Evolutionary conservation across 2,329 filamentous ascomycete species (phyloP).

Genomic region (Neofusicoccum sp.): DNA sequence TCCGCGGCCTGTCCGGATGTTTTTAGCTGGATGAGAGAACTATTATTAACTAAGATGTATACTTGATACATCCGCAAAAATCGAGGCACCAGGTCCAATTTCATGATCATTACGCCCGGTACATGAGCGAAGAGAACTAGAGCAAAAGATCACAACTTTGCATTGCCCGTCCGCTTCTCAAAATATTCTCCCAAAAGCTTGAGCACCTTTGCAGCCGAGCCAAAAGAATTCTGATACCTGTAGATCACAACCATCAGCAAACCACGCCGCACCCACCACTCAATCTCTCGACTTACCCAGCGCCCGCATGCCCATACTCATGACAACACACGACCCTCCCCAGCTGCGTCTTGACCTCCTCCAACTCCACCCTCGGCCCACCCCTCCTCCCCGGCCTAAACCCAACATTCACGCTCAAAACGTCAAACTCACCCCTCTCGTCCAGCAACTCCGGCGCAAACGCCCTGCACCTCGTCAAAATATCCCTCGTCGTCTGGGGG

Average conservation of each 20-base stretch:
- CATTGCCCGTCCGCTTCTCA: not conserved
- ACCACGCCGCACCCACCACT: not conserved
- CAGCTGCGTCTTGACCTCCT: constrained; percentile 32
- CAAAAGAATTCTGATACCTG: constrained; percentile 27
- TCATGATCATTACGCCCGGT: too few species aligned
- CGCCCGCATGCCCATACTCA: constrained; percentile 52
- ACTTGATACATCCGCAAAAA: too few species aligned
- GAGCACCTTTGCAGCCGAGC: constrained; percentile 25
- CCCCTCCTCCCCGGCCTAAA: constrained; percentile 48
- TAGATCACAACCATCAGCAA: not conserved
- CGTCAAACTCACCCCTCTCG: constrained; percentile 41
- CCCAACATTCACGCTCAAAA: constrained; percentile 47
- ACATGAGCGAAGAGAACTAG: too few species aligned
- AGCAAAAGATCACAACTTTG: not conserved
- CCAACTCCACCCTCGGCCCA: constrained; percentile 47
- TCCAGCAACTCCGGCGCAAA: constrained; percentile 41
- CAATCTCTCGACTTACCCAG: constrained; percentile 32
- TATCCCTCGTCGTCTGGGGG: constrained; percentile 36
- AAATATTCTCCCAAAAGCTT: constrained; percentile 20
- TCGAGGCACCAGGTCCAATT: too few species aligned
- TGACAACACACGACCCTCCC: constrained; percentile 42
- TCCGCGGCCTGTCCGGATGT: too few species aligned
- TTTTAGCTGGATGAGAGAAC: too few species aligned
- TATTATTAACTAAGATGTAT: too few species aligned
- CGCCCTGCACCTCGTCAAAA: constrained; percentile 39